Percentiles rank a stretch among this genome's conserved stretches.
Evolutionary conservation across 2,329 filamentous ascomycete species (phyloP).

Genomic region (Lasiodiplodia sp.): DNA sequence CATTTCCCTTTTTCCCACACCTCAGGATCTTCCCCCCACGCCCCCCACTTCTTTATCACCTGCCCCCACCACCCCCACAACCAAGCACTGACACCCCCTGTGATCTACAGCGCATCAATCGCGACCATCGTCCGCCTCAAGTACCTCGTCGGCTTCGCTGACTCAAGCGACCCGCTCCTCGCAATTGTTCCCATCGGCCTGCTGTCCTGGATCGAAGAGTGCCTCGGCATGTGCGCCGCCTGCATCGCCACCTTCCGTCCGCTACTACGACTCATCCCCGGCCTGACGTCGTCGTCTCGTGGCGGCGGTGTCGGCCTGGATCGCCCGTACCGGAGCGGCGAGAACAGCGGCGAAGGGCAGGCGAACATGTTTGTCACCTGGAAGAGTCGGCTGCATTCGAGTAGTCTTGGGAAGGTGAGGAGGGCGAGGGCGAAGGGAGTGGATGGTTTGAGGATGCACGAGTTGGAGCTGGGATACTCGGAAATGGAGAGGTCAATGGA

Average conservation of each 20-base stretch:
- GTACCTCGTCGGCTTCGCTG: constrained; percentile 19
- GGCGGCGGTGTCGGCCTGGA: not conserved
- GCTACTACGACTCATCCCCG: constrained; percentile 3
- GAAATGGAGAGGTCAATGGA: not conserved
- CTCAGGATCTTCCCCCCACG: not conserved
- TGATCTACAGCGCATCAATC: not conserved
- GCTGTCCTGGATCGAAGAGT: constrained; percentile 16
- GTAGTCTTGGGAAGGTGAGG: not conserved
- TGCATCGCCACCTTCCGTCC: constrained; percentile 13
- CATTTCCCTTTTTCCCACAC: not conserved
- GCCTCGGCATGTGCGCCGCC: constrained; percentile 17
- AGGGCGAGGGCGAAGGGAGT: not conserved
- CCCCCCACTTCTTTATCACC: too few relatives aligned
- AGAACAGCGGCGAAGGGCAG: not conserved
- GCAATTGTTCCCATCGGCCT: constrained; percentile 11
- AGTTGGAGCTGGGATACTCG: not conserved
- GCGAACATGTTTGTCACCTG: not conserved
- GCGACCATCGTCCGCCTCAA: constrained; percentile 21
- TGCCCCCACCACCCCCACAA: too few relatives aligned
- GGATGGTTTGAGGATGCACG: not conserved
- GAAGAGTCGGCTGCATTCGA: not conserved
- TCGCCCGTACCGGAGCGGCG: too few relatives aligned
- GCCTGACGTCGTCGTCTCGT: not conserved
- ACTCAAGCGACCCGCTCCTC: not conserved
- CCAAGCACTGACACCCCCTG: too few relatives aligned